phyloP scores from a whole-genome alignment of 78 protist species.

The Dictyostelium discoideum region DNA sequence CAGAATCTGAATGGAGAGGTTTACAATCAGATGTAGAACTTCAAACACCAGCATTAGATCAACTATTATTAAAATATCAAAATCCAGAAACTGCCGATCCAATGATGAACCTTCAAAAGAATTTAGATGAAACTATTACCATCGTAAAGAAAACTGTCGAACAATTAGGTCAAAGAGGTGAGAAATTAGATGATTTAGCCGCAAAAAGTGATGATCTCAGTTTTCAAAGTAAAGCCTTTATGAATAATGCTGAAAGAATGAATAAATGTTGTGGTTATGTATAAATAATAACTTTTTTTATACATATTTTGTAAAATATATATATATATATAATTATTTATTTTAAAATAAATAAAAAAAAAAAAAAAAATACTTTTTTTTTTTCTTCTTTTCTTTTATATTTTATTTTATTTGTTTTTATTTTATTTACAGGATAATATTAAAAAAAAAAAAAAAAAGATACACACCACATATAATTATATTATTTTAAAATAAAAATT shows the following conservation, averaged over 20 bases:
- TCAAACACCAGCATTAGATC: constrained; percentile 26
- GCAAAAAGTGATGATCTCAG: constrained; percentile 67
- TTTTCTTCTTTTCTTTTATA: neutral
- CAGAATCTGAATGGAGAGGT: constrained; percentile 21
- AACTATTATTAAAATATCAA: constrained; percentile 44
- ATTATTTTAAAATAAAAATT: constrained; percentile 8
- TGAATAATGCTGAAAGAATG: constrained; percentile 73
- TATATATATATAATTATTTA: neutral
- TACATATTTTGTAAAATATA: neutral
- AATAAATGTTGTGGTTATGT: constrained; percentile 78
- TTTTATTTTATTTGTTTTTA: neutral
- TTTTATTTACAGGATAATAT: neutral
- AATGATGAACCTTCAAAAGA: constrained; percentile 73
- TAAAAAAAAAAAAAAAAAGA: neutral
- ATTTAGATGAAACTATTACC: constrained; percentile 51
- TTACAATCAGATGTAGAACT: constrained; percentile 18
- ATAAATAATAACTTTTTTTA: neutral
- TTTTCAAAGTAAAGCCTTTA: constrained; percentile 72
- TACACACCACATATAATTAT: too few relatives aligned
- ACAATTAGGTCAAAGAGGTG: constrained; percentile 76
- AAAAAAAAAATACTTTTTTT: too few relatives aligned
- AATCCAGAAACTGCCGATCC: constrained; percentile 79
- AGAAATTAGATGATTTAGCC: constrained; percentile 73
- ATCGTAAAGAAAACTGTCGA: constrained; percentile 74
- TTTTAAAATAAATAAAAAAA: neutral